These are phyloP conservation scores for Heliamphora exappendiculata DNA, from an alignment of 148 eudicot genomes.

Conservation along the genomic window DNA sequence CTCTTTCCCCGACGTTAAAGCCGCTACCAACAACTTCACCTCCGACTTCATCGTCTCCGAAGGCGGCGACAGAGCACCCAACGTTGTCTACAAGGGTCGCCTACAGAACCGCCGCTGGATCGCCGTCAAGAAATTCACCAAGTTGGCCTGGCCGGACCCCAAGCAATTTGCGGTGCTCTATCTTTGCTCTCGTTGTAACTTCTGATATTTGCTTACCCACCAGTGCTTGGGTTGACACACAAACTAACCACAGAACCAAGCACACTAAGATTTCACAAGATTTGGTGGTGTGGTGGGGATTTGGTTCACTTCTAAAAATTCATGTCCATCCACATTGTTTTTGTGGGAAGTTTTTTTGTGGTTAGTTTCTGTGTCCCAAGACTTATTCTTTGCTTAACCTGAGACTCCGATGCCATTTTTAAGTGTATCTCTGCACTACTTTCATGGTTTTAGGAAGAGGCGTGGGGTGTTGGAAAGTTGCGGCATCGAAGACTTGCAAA, in stretches of 20 bases:
- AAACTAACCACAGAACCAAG: too few relatives aligned
- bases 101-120: constrained; percentile 61
- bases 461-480: constrained; percentile 81
- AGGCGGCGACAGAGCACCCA: constrained; percentile 72
- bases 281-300: too few relatives aligned
- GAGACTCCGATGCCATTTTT: not conserved
- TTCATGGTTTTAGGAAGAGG: constrained; percentile 55
- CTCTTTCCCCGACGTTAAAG: constrained; percentile 47
- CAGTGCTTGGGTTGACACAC: too few relatives aligned
- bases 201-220: not conserved
- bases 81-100: constrained; percentile 68
- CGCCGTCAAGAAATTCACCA: constrained; percentile 77
- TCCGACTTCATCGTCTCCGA: constrained; percentile 65
- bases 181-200: not conserved
- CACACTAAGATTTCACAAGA: too few relatives aligned
- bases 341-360: too few relatives aligned
- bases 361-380: too few relatives aligned
- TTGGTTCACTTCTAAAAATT: too few relatives aligned
- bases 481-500: constrained; percentile 73
- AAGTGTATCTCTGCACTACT: constrained; percentile 5
- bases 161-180: constrained; percentile 62
- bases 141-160: constrained; percentile 84
- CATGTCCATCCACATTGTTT: too few relatives aligned
- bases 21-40: constrained; percentile 65
- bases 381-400: not conserved